Evolutionary conservation across 495 filamentous ascomycete genomes (phyloP).

Genomic region (Tuber aestivum): DNA sequence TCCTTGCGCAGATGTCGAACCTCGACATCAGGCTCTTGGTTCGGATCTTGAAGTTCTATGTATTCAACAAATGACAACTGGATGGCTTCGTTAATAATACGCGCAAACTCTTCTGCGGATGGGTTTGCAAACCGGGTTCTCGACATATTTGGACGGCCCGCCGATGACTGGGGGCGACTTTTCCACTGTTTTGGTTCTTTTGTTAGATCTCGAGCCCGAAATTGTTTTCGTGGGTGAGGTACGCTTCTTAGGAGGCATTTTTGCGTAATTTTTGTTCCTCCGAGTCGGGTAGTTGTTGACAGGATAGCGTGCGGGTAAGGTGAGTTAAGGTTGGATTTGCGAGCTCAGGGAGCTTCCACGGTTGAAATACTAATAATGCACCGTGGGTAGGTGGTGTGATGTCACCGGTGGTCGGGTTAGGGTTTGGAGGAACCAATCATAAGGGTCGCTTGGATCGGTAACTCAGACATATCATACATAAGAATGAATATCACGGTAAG

Average conservation of each 20-base stretch:
- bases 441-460: neutral
- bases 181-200: neutral
- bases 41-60: slow-evolving; percentile 13
- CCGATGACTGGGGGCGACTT: neutral
- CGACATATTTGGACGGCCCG: neutral
- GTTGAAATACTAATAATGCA: slow-evolving; percentile 2
- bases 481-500: no score
- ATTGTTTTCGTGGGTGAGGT: slow-evolving; percentile 7
- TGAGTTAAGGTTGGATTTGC: neutral
- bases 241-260: slow-evolving; percentile 4
- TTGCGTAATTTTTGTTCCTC: neutral
- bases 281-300: neutral
- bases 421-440: neutral
- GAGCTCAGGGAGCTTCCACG: neutral
- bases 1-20: slow-evolving; percentile 11
- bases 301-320: neutral
- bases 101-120: neutral
- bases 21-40: neutral
- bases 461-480: no score
- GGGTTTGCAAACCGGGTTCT: slow-evolving; percentile 3
- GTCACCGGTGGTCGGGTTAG: neutral
- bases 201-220: neutral
- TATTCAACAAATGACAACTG: slow-evolving; percentile 6
- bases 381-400: neutral
- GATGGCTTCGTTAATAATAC: neutral